Conservation (phyloP, 2,329 filamentous ascomycete genomes). For the Trichocomaceae sp. region DNA sequence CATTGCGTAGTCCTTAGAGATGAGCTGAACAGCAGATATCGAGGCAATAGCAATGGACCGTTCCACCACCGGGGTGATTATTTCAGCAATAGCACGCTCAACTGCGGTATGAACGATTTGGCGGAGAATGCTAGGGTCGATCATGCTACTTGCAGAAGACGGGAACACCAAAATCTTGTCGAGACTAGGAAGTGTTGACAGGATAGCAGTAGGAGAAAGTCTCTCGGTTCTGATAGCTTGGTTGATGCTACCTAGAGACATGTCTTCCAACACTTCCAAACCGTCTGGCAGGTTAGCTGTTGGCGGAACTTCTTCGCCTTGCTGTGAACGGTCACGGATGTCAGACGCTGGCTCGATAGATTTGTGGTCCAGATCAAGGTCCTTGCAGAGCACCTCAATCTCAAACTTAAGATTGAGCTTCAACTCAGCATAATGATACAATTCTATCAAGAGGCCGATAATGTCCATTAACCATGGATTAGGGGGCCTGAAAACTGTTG, state of each 20-base stretch:
- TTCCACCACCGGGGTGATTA: conserved; percentile 95
- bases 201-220: conserved; percentile 69
- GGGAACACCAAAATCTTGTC: conserved; percentile 73
- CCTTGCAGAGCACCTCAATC: conserved; percentile 94
- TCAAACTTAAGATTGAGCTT: conserved; percentile 98
- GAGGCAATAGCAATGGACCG: conserved; percentile 96
- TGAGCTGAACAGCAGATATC: conserved; percentile 91
- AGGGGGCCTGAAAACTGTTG: conserved; percentile 83
- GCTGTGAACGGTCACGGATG: conserved; percentile 68
- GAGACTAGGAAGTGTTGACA: conserved; percentile 76
- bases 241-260: conserved; percentile 68
- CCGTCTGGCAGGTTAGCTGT: conserved; percentile 58
- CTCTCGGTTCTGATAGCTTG: conserved; percentile 62
- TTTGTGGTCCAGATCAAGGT: conserved; percentile 85
- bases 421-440: conserved; percentile 87
- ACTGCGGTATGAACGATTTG: conserved; percentile 79
- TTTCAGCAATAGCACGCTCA: conserved; percentile 85
- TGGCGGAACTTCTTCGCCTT: conserved; percentile 50
- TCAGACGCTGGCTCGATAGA: conserved; percentile 79
- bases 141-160: conserved; percentile 67
- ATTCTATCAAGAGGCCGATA: conserved; percentile 78
- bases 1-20: conserved; percentile 92
- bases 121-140: conserved; percentile 60
- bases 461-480: conserved; percentile 99
- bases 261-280: conserved; percentile 74